A percentile compares a stretch with the other conserved stretches of the same genome.
Evolutionary conservation across 371 early-diverging fungal species (phyloP).

Genomic region (Rhizopus sp.): DNA sequence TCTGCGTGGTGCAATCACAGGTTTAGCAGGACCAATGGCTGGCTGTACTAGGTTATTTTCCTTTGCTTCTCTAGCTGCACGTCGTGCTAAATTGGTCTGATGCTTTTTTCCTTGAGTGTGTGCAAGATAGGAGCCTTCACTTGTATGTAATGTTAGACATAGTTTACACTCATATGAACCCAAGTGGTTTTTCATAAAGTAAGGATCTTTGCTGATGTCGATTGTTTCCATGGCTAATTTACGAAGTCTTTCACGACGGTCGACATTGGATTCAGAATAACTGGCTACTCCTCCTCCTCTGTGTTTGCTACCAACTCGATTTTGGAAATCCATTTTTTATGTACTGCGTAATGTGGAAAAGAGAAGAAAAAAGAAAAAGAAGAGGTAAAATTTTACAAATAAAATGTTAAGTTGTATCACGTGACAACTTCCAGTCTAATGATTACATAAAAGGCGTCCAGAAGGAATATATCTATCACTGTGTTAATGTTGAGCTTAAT

Average conservation of each 20-base stretch:
- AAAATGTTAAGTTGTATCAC: too few relatives aligned
- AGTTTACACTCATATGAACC: slow-evolving; percentile 98
- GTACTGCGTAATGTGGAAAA: background rate
- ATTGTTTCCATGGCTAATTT: slow-evolving; percentile 96
- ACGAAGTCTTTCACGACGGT: slow-evolving; percentile 93
- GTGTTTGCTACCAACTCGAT: slow-evolving; percentile 91
- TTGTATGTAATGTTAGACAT: slow-evolving; percentile 92
- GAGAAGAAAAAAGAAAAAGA: slow-evolving; percentile 1
- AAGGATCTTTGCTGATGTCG: slow-evolving; percentile 96
- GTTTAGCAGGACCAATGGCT: slow-evolving; percentile 54
- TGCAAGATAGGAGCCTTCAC: slow-evolving; percentile 96
- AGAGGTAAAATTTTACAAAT: background rate
- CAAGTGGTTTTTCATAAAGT: slow-evolving; percentile 97
- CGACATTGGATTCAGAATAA: slow-evolving; percentile 85
- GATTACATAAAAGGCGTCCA: too few relatives aligned
- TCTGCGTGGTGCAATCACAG: slow-evolving; percentile 45
- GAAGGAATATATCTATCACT: too few relatives aligned
- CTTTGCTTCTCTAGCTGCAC: slow-evolving; percentile 90
- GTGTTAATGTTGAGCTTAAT: too few relatives aligned
- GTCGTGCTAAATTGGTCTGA: slow-evolving; percentile 92
- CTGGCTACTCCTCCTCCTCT: slow-evolving; percentile 91
- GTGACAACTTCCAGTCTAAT: too few relatives aligned
- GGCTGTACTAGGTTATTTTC: slow-evolving; percentile 64
- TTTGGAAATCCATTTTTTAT: slow-evolving; percentile 70
- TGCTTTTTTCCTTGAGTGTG: slow-evolving; percentile 99